These are phyloP conservation scores for Vicia villosa DNA, from an alignment of 306 rosid species.

Conservation along the genomic window DNA sequence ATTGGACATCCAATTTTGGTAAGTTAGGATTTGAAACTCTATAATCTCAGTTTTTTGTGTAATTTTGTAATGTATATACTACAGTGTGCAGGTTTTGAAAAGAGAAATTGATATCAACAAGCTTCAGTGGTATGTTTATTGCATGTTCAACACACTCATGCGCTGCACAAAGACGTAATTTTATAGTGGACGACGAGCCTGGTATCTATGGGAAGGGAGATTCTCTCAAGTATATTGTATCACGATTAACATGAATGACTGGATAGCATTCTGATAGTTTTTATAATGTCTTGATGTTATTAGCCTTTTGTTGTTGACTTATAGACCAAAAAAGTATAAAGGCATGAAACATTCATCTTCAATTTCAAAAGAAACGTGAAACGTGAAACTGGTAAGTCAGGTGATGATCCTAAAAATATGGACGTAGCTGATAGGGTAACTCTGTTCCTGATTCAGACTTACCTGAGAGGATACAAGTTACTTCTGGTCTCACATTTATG, in stretches of 20 bases:
- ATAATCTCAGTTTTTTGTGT: too few relatives aligned
- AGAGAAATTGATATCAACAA: too few relatives aligned
- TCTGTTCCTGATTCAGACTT: constrained; percentile 37
- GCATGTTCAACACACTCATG: too few relatives aligned
- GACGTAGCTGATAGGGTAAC: constrained; percentile 24
- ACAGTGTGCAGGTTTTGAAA: too few relatives aligned
- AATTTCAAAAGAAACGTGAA: constrained; percentile 28
- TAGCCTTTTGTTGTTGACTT: constrained; percentile 10
- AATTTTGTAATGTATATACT: too few relatives aligned
- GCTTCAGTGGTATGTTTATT: too few relatives aligned
- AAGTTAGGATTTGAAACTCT: too few relatives aligned
- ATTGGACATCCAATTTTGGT: too few relatives aligned
- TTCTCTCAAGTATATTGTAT: constrained; percentile 37
- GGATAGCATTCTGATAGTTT: constrained; percentile 23
- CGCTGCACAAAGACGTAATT: too few relatives aligned
- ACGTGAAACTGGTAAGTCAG: constrained; percentile 21
- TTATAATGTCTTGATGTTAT: neutral
- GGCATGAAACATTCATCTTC: constrained; percentile 11
- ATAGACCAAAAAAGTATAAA: constrained; percentile 32
- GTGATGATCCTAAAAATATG: constrained; percentile 6
- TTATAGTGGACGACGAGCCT: constrained; percentile 44
- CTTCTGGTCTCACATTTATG: too few relatives aligned
- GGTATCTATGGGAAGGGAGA: constrained; percentile 20
- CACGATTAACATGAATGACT: constrained; percentile 19
- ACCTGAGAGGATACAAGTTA: constrained; percentile 58